Evolutionary conservation across 495 filamentous ascomycete species (phyloP).

Genomic region (Penicillium soppii): DNA sequence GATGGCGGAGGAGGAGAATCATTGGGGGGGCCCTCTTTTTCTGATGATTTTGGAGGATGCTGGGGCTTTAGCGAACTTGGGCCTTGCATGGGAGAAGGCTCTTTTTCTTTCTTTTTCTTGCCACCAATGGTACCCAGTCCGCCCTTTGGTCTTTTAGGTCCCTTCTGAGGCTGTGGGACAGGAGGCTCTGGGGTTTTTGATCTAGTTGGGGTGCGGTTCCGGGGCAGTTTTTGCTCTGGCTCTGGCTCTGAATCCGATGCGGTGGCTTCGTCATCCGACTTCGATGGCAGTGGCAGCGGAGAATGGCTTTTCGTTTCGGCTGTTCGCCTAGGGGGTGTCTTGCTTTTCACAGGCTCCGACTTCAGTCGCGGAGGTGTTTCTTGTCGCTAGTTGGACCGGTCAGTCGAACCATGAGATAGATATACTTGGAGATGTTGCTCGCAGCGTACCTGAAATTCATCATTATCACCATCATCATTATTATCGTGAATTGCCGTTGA

Average conservation of each 20-base stretch:
- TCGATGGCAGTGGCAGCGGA: background rate
- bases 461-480: slow-evolving; percentile 32
- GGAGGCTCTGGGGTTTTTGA: slow-evolving; percentile 5
- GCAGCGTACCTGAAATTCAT: slow-evolving; percentile 40
- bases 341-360: slow-evolving; percentile 1
- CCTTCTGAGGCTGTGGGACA: background rate
- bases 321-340: background rate
- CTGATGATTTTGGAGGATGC: background rate
- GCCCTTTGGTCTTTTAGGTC: slow-evolving; percentile 21
- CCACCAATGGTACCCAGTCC: slow-evolving; percentile 40
- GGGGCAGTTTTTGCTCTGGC: slow-evolving; percentile 6
- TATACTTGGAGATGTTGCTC: background rate
- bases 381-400: slow-evolving; percentile 31
- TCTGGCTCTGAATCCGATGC: slow-evolving; percentile 23
- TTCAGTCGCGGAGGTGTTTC: slow-evolving; percentile 36
- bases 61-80: background rate
- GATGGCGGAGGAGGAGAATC: slow-evolving; percentile 1
- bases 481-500: slow-evolving; percentile 24
- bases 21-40: background rate
- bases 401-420: slow-evolving; percentile 1
- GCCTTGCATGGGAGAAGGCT: slow-evolving; percentile 2
- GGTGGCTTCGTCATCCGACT: slow-evolving; percentile 9
- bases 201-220: background rate
- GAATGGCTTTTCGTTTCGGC: slow-evolving; percentile 6
- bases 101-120: slow-evolving; percentile 28